Base-by-base conservation (phyloP, 176 grass and related monocot genomes). In the Secale cereale region DNA sequence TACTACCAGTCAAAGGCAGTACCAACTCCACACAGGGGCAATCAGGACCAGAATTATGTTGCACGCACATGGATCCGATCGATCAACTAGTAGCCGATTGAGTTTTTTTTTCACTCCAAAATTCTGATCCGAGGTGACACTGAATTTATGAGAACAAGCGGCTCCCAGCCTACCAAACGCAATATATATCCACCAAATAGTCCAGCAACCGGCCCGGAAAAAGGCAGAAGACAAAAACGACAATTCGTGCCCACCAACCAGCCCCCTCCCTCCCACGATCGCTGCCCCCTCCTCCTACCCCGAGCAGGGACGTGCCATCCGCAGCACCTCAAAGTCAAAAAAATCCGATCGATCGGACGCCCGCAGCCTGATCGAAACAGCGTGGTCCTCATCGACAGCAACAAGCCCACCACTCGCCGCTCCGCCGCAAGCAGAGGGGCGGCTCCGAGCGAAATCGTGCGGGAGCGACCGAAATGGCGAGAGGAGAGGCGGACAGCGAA, bases 201-300 rank as follows among this genome's bases (percentile, higher is more conserved):
- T 31, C 10, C 48, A 52, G 89, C 85, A 80, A 87, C 81, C 29
- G 52, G 32, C 11, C 57, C 14, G 5, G 65, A 33, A 57, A 39
- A 71, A 79, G 15, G 56, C 67, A 36, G 20, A 57, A 86, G 69
- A 37, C 48, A 67, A 68, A 83, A 59, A 80, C 29, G 85, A 84
- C 50, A 75, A 22, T 79, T 74, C 39, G 77, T 62, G 70, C 70
- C 75, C 85, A 90, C 81, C 85, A 84, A 87, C 76, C 54, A 22
- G 54, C 54, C 50, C 48, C 16, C 17, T 54, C 50, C 65, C 22
- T 25, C 40, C 26, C 81, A 80, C 76, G 46, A 80, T 65, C 75
- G 7, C 15, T 32, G 65, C 84, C 40, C 26, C 7, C 20, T 57
- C 40, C 15, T 74, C 70, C 88, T 83, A 90, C 41, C 76, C 75